A percentile compares a stretch with the other conserved stretches of the same genome.
Conservation (phyloP, 208 protist genomes). For the Wallacemonas sp. region DNA sequence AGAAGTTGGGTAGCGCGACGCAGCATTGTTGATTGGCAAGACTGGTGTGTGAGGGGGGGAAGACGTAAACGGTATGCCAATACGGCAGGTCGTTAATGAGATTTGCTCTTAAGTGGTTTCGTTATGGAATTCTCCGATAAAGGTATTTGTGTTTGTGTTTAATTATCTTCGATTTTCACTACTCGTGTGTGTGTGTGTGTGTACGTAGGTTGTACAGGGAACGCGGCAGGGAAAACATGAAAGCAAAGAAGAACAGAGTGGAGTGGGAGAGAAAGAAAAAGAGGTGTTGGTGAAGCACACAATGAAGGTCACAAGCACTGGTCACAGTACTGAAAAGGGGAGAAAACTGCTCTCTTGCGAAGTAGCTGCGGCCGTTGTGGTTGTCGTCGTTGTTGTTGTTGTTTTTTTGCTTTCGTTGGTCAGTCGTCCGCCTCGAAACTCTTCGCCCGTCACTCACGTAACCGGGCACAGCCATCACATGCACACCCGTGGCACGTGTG, state of each 20-base stretch:
- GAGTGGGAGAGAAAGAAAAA: neutral
- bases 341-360: too few species aligned
- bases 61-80: neutral
- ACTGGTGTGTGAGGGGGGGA: neutral
- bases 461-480: neutral
- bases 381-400: too few species aligned
- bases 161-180: neutral
- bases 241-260: slow-evolving; percentile 6
- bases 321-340: slow-evolving; percentile 6
- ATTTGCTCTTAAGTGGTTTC: neutral
- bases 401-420: too few species aligned
- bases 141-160: slow-evolving; percentile 3
- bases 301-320: neutral
- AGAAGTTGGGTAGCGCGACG: neutral
- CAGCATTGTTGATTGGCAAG: neutral
- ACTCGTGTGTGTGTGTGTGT: neutral
- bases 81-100: too few species aligned
- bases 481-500: neutral
- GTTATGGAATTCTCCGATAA: neutral
- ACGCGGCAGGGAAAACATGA: neutral
- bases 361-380: too few species aligned
- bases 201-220: neutral
- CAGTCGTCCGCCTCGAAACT: too few species aligned
- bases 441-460: neutral
- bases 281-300: neutral